Base-by-base conservation (phyloP, 1,139 yeast species). In the Pichia sp. region DNA sequence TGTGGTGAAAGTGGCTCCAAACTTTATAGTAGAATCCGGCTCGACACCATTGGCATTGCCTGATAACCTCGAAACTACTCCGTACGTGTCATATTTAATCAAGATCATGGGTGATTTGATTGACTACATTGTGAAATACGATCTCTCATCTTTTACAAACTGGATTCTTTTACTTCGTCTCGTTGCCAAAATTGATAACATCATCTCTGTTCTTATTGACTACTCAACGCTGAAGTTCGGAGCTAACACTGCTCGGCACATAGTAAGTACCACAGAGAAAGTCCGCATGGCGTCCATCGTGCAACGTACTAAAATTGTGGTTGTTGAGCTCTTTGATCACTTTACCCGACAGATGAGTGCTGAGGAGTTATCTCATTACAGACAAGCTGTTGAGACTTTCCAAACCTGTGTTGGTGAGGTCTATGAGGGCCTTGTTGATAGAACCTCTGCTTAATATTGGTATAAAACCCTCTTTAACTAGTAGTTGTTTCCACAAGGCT, bases 61-160 rank as follows among this genome's bases (percentile, higher is more conserved):
- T 5, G 11, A 11, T 10, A 37, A 42, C 28, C 24, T 42, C 6
- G 21, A 30, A 8, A 27, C 26, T 7, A 29, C 41, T 9, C 83
- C 82, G 0, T 88, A 79, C 53, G 62, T 65, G 0, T 74, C 75
- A 38, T 81, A 78, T 46, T 58, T 79, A 18, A 62, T 82, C 24
- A 69, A 69, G 40, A 66, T 82, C 5, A 64, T 82, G 40, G 84
- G 81, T 30, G 88, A 80, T 45, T 54, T 80, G 35, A 74, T 77
- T 33, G 91, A 81, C 45, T 81, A 72, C 47, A 40, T 74, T 19
- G 63, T 58, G 20, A 73, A 70, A 50, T 76, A 72, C 42, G 50
- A 55, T 2, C 33, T 66, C 8, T 40, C 44, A 6, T 47, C 49
- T 7, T 47, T 51, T 28, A 33, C 34, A 4, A 54, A 53, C n/a